Evolutionary conservation across 352 stramenopile genomes (phyloP), one percentile per base, ranked within the genome.

Genomic region (Phytophthora crassamura): DNA sequence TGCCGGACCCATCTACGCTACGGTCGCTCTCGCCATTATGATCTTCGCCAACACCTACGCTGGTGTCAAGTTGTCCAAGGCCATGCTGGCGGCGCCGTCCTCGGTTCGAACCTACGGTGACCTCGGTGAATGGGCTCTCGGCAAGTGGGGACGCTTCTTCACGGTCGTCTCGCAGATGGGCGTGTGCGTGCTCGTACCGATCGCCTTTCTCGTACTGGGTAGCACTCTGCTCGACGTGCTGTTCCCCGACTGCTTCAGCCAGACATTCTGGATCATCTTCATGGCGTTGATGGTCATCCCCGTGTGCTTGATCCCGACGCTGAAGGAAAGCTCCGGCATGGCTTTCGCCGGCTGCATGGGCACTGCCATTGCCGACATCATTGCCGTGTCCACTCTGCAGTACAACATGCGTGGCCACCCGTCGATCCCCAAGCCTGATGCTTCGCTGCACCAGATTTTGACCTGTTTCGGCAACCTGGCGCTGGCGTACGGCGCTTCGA

Each of bases 221-320:
- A 67, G 50, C 30, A 67, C 50, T 1, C 25, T 67, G 9, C 41
- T 67, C n/a, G 59, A 67, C 20, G 59, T 67, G 15, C 28, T 67
- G 25, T 63, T 67, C 51, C 59, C 51, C 0, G 59, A 63, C 41
- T 39, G 35, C 12, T 67, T 63, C 42, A 67, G 59, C 22, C 10
- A 67, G 16, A 67, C 59, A 2, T 67, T 67, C 30, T 67, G 59
- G 59, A 63, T 67, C 22, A 47, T 62, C 59, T 67, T 67, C 34
- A 62, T 67, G 42, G 59, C 59, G 0, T 9, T 67, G 2, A 40
- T 67, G 51, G 59, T 67, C 9, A 56, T 62, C 42, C 59, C 51
- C 11, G 59, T 63, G 22, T 67, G 59, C 12, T 20, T 67, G 14
- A 67, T 67, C 12, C 51, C 59, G 51, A 67, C 51, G 4, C 35